A percentile compares a stretch with the other conserved stretches of the same genome.
Conservation (phyloP, 352 stramenopile species). For the Phytophthora ohioensis region DNA sequence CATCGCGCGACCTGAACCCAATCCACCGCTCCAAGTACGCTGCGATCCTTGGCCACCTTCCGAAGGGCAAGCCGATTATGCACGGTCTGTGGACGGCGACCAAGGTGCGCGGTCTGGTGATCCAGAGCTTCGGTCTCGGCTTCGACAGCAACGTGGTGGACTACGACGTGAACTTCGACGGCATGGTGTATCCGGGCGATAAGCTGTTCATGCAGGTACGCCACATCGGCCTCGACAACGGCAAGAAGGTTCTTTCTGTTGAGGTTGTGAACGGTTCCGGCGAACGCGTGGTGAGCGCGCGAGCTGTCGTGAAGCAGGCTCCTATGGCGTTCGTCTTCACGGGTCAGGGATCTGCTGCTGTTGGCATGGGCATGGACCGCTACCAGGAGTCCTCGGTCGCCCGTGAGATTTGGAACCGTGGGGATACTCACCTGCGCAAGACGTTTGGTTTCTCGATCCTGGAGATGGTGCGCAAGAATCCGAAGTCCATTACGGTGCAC, state of each 20-base stretch:
- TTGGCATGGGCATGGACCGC: constrained; percentile 92
- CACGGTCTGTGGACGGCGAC: constrained; percentile 90
- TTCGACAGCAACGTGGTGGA: constrained; percentile 75
- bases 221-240: constrained; percentile 70
- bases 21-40: constrained; percentile 86
- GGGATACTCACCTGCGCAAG: constrained; percentile 70
- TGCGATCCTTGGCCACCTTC: constrained; percentile 78
- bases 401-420: constrained; percentile 84
- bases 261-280: constrained; percentile 77
- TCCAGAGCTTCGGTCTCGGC: constrained; percentile 54
- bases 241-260: constrained; percentile 75
- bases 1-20: constrained; percentile 87
- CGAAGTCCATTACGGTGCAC: constrained; percentile 81
- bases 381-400: constrained; percentile 77
- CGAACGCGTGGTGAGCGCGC: constrained; percentile 80
- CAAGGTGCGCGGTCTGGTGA: constrained; percentile 81
- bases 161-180: constrained; percentile 86
- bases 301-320: constrained; percentile 72
- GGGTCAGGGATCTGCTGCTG: constrained; percentile 81
- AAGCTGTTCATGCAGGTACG: constrained; percentile 81
- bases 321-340: constrained; percentile 89
- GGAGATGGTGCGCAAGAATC: constrained; percentile 88
- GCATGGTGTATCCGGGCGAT: constrained; percentile 90
- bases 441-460: constrained; percentile 90
- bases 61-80: constrained; percentile 84